A percentile compares a stretch with the other conserved stretches of the same genome.
These are phyloP conservation scores for Sporisorium sorghi DNA, from an alignment of 1,284 basidiomycete genomes.

Conservation along the genomic window DNA sequence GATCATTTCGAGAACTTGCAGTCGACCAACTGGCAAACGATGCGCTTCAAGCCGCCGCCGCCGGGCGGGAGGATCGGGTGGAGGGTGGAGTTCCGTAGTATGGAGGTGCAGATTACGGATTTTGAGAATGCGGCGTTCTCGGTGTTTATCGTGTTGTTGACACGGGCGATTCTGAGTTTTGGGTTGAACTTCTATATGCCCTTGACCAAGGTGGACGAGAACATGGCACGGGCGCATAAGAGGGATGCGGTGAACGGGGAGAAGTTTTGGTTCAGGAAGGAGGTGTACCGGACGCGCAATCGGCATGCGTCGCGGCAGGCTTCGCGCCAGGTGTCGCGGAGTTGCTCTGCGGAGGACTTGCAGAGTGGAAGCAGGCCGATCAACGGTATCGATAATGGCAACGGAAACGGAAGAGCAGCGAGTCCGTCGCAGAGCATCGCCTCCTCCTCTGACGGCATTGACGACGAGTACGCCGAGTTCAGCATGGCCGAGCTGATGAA, in stretches of 20 bases:
- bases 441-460: slow-evolving; percentile 51
- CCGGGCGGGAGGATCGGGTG: slow-evolving; percentile 92
- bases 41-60: slow-evolving; percentile 94
- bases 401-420: slow-evolving; percentile 21
- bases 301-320: slow-evolving; percentile 66
- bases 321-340: slow-evolving; percentile 38
- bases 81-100: slow-evolving; percentile 97
- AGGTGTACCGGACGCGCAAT: slow-evolving; percentile 75
- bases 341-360: slow-evolving; percentile 27
- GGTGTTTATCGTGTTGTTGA: slow-evolving; percentile 92
- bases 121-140: slow-evolving; percentile 98
- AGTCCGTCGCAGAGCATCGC: slow-evolving; percentile 38
- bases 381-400: slow-evolving; percentile 10
- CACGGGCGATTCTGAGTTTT: slow-evolving; percentile 89
- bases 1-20: slow-evolving; percentile 99
- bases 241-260: slow-evolving; percentile 80
- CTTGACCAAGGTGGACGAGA: slow-evolving; percentile 97
- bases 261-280: slow-evolving; percentile 90
- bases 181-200: slow-evolving; percentile 96
- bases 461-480: slow-evolving; percentile 91
- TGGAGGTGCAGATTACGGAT: slow-evolving; percentile 99
- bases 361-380: slow-evolving; percentile 2
- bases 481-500: slow-evolving; percentile 92
- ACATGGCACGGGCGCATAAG: slow-evolving; percentile 90
- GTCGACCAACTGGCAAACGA: slow-evolving; percentile 99